A percentile compares a stretch with the other conserved stretches of the same genome.
Conservation (phyloP, 202 grass and related monocot species). For the Brachypodium distachyon region DNA sequence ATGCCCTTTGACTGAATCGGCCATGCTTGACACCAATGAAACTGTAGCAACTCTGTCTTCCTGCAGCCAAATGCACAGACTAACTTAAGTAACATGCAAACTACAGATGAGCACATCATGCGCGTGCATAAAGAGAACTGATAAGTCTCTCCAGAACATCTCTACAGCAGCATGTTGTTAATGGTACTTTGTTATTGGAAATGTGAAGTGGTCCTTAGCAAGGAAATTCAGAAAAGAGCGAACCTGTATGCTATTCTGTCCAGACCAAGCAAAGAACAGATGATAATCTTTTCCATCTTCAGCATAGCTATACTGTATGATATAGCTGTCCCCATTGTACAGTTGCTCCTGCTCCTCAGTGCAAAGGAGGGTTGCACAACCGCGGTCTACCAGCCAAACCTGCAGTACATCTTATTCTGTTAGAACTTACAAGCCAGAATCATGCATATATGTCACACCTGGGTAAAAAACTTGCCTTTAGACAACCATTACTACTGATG, state of each 20-base stretch:
- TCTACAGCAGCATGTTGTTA: background rate
- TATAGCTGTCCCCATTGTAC: constrained; percentile 75
- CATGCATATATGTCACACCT: background rate
- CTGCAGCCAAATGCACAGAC: constrained; percentile 35
- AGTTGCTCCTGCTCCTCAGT: constrained; percentile 53
- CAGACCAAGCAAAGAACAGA: constrained; percentile 66
- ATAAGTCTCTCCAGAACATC: background rate
- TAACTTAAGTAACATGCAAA: constrained; percentile 20
- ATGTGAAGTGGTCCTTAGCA: background rate
- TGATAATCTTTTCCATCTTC: constrained; percentile 51
- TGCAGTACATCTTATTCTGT: constrained; percentile 18
- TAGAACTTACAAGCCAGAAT: constrained; percentile 12
- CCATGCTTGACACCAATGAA: constrained; percentile 45
- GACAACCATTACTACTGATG: constrained; percentile 43
- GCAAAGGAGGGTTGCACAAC: constrained; percentile 36
- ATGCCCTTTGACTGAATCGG: constrained; percentile 53
- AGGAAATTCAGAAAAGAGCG: background rate
- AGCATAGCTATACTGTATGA: constrained; percentile 55
- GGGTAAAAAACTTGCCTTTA: constrained; percentile 41
- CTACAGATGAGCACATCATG: background rate
- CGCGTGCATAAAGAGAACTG: background rate
- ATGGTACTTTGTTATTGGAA: background rate
- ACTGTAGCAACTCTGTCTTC: constrained; percentile 39
- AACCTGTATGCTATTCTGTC: constrained; percentile 64
- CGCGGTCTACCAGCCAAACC: constrained; percentile 68